Base-by-base conservation (phyloP, 495 filamentous ascomycete genomes). In the Aspergillus cristatus region DNA sequence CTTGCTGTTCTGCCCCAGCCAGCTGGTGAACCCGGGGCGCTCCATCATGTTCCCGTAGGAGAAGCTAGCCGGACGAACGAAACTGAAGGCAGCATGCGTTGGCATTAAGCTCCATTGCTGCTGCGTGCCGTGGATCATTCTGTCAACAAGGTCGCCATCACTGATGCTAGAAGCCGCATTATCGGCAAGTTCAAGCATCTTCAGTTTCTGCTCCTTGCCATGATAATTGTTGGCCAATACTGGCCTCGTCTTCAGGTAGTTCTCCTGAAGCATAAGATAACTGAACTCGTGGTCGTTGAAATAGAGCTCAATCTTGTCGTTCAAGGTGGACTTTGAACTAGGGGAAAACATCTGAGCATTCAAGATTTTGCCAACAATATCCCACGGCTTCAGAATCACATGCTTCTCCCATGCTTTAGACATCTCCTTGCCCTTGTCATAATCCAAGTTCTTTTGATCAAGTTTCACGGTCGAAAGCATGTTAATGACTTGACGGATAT, bases 251-350 rank as follows among this genome's bases (percentile, higher is more conserved):
- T 75, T 80, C 3, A 99, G 67, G 48, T 97, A 99, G 49, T 99
- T 97, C 58, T 99, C 91, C 54, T 99, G 90, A 41, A 99, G 76
- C 93, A 99, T 97, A 35, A 99, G 60, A 49, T 80, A 85, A 51
- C 85, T 94, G 58, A 96, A 90, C 49, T 99, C 91, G 49, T 96
- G 90, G 47, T 99, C 91, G 53, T 97, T 95, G 71, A 99, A 99
- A 61, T 99, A 99, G 1, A 99, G 78, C 61, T 97, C 89, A 41
- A 88, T 88, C 65, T 99, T 99, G 55, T 99, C 89, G 51, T 94
- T 96, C 32, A 97, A 63, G 0, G 86, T 90, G 6, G 82, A 66
- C 41, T 81, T 93, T 58, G 84, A 90, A 38, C 74, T 77, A 10
- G 74, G 74, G 28, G 81, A 75, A 50, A 96, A 99, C 65, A 94